Base-by-base conservation (phyloP, 2,329 filamentous ascomycete species). In the Apiospora sp. region DNA sequence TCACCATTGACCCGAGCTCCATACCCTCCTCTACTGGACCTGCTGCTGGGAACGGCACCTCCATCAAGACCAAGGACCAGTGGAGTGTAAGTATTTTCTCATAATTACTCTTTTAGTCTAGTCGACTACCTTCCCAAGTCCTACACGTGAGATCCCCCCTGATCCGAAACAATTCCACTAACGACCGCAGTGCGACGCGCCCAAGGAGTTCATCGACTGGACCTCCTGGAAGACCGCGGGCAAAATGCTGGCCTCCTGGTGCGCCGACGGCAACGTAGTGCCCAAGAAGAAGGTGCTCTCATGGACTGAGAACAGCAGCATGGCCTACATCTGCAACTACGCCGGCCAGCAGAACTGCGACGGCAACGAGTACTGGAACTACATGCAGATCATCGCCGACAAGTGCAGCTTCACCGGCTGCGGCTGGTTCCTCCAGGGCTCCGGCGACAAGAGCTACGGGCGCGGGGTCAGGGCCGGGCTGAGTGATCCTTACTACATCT, bases 321-420 rank as follows among this genome's bases (percentile, higher is more conserved):
- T 30, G 46, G 68, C 68, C 30, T 69, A 69, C 68, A 37, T 69
- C 27, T 69, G 68, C 46, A 69, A 69, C 46, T 69, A 49, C 43
- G 68, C 46, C 4, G 68, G 68, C 68, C 14, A 1, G 24, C 68
- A 69, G 68, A 54, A 69, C 68, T 69, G 68, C 46, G 22, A 22
- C 44, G 68, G 44, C 46, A 37, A 24, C 68, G 68, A 69, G 46
- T 69, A 69, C 68, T 61, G 54, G 54, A 37, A 37, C 27, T 61
- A 61, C 54, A 61, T 61, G 54, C 30, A 61, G 30, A 1, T 8
- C 54, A 61, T 61, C 22, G 16, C 30, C 16, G 16, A 37, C 30
- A 4, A 37, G 54, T 61, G 54, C 54, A 3, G 2, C 54, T 37
- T n/a, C 30, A 19, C 7, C 54, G 30, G 30, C 54, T 61, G 54